Evolutionary conservation across 140 eudicot species (phyloP).

Genomic region (Stevia rebaudiana): DNA sequence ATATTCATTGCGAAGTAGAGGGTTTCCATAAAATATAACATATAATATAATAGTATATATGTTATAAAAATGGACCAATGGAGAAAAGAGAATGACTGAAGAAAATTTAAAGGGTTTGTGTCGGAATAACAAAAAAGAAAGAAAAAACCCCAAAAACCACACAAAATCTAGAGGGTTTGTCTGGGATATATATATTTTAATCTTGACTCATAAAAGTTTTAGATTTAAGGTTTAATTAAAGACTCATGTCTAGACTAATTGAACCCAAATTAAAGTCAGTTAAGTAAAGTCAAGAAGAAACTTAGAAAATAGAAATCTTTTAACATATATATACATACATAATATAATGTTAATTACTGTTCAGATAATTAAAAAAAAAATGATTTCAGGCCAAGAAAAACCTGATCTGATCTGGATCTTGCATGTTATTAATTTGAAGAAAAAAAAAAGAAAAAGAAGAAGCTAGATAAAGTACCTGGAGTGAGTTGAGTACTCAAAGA

Average conservation of each 20-base stretch:
- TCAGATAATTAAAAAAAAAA: neutral
- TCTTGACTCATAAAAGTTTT: conserved; percentile 6
- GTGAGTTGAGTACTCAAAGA: conserved; percentile 54
- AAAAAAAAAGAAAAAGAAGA: neutral
- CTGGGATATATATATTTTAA: no score
- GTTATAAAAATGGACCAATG: no score
- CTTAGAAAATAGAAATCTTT: conserved; percentile 10
- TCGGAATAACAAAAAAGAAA: neutral
- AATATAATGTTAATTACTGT: no score
- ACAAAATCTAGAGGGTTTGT: conserved; percentile 14
- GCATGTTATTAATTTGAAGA: no score
- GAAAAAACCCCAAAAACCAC: neutral
- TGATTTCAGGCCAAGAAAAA: neutral
- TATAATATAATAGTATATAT: no score
- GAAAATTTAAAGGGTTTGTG: no score
- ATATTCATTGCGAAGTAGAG: conserved; percentile 6
- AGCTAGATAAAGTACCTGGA: conserved; percentile 30
- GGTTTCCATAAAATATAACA: neutral
- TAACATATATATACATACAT: neutral
- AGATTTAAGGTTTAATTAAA: conserved; percentile 19
- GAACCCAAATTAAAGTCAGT: neutral
- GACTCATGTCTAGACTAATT: neutral
- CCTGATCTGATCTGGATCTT: neutral
- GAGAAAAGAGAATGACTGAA: no score
- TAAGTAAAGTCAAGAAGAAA: neutral